A percentile compares a stretch with the other conserved stretches of the same genome.
phyloP scores from a whole-genome alignment of 2,329 filamentous ascomycete species.

The Celoporthe dispersa region DNA sequence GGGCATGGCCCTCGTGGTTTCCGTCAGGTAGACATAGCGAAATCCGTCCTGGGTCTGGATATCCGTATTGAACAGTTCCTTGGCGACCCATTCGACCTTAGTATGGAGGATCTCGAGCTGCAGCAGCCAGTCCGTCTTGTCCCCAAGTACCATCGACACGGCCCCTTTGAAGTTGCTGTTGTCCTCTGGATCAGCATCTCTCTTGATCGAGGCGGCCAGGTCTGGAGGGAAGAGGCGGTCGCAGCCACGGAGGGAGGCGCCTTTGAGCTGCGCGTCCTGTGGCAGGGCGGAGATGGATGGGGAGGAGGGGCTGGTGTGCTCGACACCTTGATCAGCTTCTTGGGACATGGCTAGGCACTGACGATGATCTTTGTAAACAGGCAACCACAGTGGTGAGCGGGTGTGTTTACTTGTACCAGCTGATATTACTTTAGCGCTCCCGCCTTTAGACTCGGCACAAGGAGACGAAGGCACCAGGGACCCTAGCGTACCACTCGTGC shows the following conservation, averaged over 20 bases:
- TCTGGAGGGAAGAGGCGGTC: neutral
- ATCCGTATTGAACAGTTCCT: neutral
- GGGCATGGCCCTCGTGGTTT: too few relatives aligned
- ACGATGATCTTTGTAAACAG: neutral
- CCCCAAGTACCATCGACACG: neutral
- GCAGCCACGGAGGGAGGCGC: neutral
- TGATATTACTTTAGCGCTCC: neutral
- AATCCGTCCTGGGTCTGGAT: neutral
- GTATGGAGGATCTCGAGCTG: neutral
- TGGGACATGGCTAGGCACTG: neutral
- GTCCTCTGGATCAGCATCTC: too few relatives aligned
- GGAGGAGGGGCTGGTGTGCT: neutral
- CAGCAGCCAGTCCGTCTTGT: neutral
- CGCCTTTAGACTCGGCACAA: neutral
- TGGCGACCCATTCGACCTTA: neutral
- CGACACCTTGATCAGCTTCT: neutral
- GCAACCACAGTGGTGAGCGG: too few relatives aligned
- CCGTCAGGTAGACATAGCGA: neutral
- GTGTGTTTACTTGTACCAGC: neutral
- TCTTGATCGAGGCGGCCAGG: neutral
- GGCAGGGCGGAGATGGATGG: neutral
- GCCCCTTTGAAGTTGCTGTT: neutral
- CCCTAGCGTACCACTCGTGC: too few relatives aligned
- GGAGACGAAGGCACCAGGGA: neutral
- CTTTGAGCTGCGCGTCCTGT: neutral